Evolutionary conservation across 192 early-diverging fungal species (phyloP).

Genomic region (Podila epicladia): DNA sequence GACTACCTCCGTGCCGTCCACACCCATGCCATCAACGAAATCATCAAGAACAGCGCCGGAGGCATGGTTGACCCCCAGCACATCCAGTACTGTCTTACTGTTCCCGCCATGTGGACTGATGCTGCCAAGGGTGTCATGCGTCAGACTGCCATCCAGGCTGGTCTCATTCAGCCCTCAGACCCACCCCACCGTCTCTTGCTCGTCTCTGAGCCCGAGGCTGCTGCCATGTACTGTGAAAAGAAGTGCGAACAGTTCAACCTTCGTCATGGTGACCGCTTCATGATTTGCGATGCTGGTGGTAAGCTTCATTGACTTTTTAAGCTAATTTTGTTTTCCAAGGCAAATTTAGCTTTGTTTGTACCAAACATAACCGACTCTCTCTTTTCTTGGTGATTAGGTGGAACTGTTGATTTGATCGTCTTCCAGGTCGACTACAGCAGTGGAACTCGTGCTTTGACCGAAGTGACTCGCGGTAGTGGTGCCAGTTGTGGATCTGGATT

Average conservation of each 20-base stretch:
- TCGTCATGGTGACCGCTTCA: constrained; percentile 46
- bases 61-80: constrained; percentile 46
- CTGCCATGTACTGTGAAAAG: constrained; percentile 64
- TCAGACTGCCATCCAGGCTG: constrained; percentile 63
- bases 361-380: neutral
- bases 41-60: constrained; percentile 52
- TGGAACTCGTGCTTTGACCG: constrained; percentile 51
- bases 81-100: constrained; percentile 56
- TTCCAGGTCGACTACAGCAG: constrained; percentile 56
- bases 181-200: constrained; percentile 58
- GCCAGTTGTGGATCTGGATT: constrained; percentile 57
- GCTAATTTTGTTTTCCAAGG: neutral
- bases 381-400: constrained; percentile 20
- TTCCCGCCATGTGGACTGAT: constrained; percentile 66
- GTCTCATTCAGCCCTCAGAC: constrained; percentile 55
- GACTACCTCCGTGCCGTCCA: constrained; percentile 52
- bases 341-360: neutral
- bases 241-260: constrained; percentile 58
- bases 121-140: constrained; percentile 65
- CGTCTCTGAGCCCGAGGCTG: constrained; percentile 64
- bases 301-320: neutral
- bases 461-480: constrained; percentile 60
- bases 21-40: constrained; percentile 48
- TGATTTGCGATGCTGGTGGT: constrained; percentile 55
- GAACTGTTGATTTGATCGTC: constrained; percentile 56